Evolutionary conservation across 1,284 basidiomycete species (phyloP), one percentile per base, ranked within the genome.

Genomic region (Lentinula novae-zelandiae): DNA sequence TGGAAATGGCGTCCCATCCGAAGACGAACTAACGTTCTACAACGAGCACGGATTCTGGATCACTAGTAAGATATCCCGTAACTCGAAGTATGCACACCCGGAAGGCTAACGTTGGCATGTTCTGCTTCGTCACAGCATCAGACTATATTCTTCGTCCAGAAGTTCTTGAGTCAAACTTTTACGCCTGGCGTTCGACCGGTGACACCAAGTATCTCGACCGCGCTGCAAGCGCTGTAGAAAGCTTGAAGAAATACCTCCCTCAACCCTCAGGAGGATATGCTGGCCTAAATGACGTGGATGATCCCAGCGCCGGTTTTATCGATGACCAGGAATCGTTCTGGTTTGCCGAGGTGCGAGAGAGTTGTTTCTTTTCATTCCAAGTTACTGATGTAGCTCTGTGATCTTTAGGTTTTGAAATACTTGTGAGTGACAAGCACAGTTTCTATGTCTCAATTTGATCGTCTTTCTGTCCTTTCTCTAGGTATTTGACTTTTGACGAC

Each of bases 141-240:
- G 71, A 72, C 72, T 85, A 79, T 64, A 73, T 79, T 60, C 75
- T 86, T 48, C 85, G 89, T 48, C 86, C 87, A 1, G 86, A 89
- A 72, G 87, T 90, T 34, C 78, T 91, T 17, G 89, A 91, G 70
- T 86, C 83, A 59, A 90, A 90, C 74, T 90, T 90, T 75, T 88
- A 89, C 64, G 88, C 88, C 4, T 90, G 82, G 81, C 81, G 89
- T 38, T 80, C 78, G n/a, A 89, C 87, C 0, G 89, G 88, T 1
- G 76, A 83, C 62, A 65, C 69, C 1, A 84, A 82, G 67, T 84
- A 83, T 66, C 69, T 80, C 33, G 72, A 80, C 55, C 75, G 79
- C 42, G 82, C 82, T 34, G 74, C 73, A 2, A 70, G 69, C 34
- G 81, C 80, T 10, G 68, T 83, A 38, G 64, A 74, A 31, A 80